Percentiles rank a stretch among this genome's conserved stretches.
phyloP scores from a whole-genome alignment of 2,329 filamentous ascomycete genomes.

The Ceratocystis lukuohia region DNA sequence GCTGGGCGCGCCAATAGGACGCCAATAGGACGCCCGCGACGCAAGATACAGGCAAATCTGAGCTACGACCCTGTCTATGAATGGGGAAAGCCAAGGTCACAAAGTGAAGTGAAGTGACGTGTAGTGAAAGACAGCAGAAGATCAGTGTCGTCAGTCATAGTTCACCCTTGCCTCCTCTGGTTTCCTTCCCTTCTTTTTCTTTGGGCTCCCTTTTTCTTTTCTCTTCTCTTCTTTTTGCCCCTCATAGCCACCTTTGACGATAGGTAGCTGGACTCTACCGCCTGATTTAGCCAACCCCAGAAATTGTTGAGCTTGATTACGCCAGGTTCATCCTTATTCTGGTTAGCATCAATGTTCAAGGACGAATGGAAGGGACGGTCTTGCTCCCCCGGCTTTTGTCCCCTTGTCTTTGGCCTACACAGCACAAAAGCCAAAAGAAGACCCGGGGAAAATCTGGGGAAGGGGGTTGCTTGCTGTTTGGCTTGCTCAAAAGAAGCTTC shows the following conservation, averaged over 20 bases:
- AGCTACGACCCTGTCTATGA: not conserved
- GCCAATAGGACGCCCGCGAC: not conserved
- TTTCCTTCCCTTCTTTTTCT: not conserved
- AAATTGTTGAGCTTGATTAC: not conserved
- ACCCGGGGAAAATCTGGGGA: not conserved
- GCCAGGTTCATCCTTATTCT: not conserved
- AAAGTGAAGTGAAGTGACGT: not conserved
- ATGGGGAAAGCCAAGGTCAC: too few relatives aligned
- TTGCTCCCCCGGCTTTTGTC: not conserved
- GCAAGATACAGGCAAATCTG: not conserved
- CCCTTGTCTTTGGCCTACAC: not conserved
- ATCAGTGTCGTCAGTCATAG: not conserved
- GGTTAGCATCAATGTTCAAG: not conserved
- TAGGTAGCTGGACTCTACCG: not conserved
- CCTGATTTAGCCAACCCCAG: not conserved
- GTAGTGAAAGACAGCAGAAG: not conserved
- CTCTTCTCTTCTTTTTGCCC: not conserved
- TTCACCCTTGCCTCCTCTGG: not conserved
- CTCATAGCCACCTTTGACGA: not conserved
- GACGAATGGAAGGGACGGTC: not conserved
- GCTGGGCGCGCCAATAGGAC: too few relatives aligned
- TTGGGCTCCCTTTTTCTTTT: not conserved
- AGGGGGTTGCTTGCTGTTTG: not conserved
- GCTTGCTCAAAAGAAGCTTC: conserved; percentile 1
- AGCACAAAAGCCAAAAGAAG: not conserved